phyloP scores from a whole-genome alignment of 2,329 filamentous ascomycete species.

The Malbranchea zuffiana region DNA sequence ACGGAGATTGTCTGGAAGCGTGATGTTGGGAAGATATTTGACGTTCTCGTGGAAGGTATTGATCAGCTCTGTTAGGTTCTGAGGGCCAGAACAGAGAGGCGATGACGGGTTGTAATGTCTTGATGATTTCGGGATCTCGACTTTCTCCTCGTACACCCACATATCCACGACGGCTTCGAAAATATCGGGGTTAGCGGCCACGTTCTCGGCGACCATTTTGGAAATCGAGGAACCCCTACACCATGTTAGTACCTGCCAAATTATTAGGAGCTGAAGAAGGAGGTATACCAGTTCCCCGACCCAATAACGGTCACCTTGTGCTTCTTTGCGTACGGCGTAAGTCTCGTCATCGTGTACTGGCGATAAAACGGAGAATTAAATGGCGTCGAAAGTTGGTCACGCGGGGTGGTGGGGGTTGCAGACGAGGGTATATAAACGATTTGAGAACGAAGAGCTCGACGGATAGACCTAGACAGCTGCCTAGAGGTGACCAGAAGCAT shows the following conservation, averaged over 20 bases:
- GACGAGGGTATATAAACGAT: too few relatives aligned
- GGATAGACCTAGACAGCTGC: too few relatives aligned
- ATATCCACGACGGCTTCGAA: constrained; percentile 90
- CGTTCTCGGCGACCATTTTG: constrained; percentile 94
- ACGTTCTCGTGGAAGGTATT: constrained; percentile 91
- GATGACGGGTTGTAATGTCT: constrained; percentile 57
- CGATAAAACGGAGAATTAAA: constrained; percentile 2
- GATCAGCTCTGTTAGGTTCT: constrained; percentile 85
- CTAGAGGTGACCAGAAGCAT: too few relatives aligned
- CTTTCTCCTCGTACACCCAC: constrained; percentile 97
- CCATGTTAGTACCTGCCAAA: constrained; percentile 6
- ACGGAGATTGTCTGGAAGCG: constrained; percentile 59
- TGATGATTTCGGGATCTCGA: constrained; percentile 60
- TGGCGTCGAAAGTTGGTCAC: too few relatives aligned
- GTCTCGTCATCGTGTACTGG: constrained; percentile 35
- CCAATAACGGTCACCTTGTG: constrained; percentile 92
- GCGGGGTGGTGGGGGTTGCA: too few relatives aligned
- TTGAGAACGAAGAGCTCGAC: too few relatives aligned
- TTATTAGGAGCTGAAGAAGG: background rate
- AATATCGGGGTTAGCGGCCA: constrained; percentile 60
- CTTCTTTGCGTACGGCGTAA: constrained; percentile 51
- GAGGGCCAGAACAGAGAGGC: constrained; percentile 50
- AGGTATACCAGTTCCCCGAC: constrained; percentile 83
- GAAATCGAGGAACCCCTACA: constrained; percentile 87
- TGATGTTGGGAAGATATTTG: constrained; percentile 90